Base-by-base conservation (phyloP, 73 alveolate species). In the Uronychia setigera region DNA sequence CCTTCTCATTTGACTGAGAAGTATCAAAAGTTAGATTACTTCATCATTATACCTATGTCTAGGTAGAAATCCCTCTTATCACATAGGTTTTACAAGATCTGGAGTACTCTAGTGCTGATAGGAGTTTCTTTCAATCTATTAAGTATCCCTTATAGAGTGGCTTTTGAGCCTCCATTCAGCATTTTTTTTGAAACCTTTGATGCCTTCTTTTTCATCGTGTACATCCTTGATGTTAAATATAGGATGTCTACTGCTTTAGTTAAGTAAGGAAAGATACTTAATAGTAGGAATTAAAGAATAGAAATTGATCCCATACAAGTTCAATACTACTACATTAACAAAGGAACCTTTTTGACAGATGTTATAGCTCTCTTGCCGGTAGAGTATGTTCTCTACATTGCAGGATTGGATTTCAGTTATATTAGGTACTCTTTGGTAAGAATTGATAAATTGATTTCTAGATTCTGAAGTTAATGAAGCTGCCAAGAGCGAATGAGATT, bases 121-220 rank as follows among this genome's bases (percentile, higher is more conserved):
- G 59, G 60, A 0, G 28, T 33, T 33, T 27, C 77, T 1, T 93
- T 77, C 76, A n/a, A 75, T 60, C 46, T 93, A 29, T 78, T 90
- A 59, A 59, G 77, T 59, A 88, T 90, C 30, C 95, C 97, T n/a
- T 90, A 60, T 35, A 14, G 90, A 5, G 80, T 92, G 29, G 82
- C 92, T 0, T 84, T 89, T 0, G 90, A 89, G 31, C 77, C 29
- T 31, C 81, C 90, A 0, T 0, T 87, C 67, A 11, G n/a, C 5
- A 11, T 46, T 19, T 5, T 46, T 46, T 46, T 46, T 46, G 67
- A 46, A 19, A 46, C 19, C 5, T 46, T 46, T 46, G 67, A 46
- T 46, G 67, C 67, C 67, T 19, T 46, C 19, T 46, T 19, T 46
- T 19, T 46, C 19, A 11, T 5, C 19, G 67, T 46, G 67, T 46